Percentiles rank a stretch among this genome's conserved stretches.
phyloP scores from a whole-genome alignment of 23 red algal genomes.

The Gracilaria gracilis region DNA sequence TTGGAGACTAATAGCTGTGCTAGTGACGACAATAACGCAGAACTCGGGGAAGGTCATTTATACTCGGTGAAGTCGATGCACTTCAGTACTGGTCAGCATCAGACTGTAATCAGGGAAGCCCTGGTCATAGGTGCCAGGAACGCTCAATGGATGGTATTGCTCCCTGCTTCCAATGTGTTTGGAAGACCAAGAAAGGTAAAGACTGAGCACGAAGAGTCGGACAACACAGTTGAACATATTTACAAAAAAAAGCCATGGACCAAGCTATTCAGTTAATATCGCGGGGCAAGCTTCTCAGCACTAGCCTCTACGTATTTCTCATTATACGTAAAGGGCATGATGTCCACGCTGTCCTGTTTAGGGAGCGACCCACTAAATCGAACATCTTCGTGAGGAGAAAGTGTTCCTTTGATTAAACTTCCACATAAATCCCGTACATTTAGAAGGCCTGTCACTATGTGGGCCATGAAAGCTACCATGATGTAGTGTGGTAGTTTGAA shows the following conservation, averaged over 20 bases:
- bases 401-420: neutral
- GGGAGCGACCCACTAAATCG: neutral
- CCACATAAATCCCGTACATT: neutral
- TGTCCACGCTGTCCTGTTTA: neutral
- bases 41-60: conserved; percentile 6
- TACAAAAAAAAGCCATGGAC: neutral
- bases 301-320: neutral
- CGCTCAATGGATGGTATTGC: neutral
- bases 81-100: neutral
- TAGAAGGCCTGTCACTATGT: neutral
- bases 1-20: neutral
- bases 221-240: neutral
- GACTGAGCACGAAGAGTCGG: neutral
- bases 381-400: neutral
- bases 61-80: neutral
- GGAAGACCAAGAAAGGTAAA: neutral
- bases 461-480: conserved; percentile 4
- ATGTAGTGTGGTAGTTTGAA: neutral
- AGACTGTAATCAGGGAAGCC: conserved; percentile 5
- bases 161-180: neutral
- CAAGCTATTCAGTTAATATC: neutral
- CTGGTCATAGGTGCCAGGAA: neutral
- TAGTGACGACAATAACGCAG: neutral
- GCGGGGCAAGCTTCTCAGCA: neutral
- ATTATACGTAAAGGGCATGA: neutral